Evolutionary conservation across 129 eudicot species (phyloP).

Genomic region (Flaveria bidentis): DNA sequence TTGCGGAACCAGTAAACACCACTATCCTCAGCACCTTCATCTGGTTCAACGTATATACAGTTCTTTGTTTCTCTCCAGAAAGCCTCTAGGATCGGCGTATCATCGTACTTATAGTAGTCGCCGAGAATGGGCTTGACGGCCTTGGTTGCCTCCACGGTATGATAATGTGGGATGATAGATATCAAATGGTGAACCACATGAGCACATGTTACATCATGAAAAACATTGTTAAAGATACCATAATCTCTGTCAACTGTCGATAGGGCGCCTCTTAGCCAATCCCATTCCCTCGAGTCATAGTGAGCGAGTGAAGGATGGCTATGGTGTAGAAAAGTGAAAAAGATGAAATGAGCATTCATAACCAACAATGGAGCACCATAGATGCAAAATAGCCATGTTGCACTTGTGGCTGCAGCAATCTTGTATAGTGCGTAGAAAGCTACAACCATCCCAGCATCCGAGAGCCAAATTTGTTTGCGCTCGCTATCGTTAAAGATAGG

Average conservation of each 20-base stretch:
- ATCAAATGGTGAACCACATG: slow-evolving; percentile 41
- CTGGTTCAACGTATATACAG: too few species aligned
- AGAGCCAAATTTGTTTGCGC: too few species aligned
- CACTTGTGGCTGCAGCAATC: neutral
- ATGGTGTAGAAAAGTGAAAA: slow-evolving; percentile 26
- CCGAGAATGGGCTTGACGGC: too few species aligned
- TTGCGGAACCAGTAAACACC: too few species aligned
- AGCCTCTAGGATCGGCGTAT: too few species aligned
- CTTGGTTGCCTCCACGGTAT: slow-evolving; percentile 32
- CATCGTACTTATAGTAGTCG: too few species aligned
- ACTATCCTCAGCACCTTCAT: too few species aligned
- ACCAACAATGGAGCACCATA: slow-evolving; percentile 29
- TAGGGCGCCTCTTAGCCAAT: slow-evolving; percentile 31
- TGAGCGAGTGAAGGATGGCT: slow-evolving; percentile 27
- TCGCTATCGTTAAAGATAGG: slow-evolving; percentile 12
- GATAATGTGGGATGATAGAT: slow-evolving; percentile 45
- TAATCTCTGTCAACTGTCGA: slow-evolving; percentile 28
- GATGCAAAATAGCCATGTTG: slow-evolving; percentile 25
- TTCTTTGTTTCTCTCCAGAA: too few species aligned
- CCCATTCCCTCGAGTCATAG: slow-evolving; percentile 19
- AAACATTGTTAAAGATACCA: slow-evolving; percentile 24
- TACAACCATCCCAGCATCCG: too few species aligned
- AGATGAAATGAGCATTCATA: slow-evolving; percentile 22
- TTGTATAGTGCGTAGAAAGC: too few species aligned
- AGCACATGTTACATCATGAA: slow-evolving; percentile 25